phyloP scores from a whole-genome alignment of 306 rosid genomes.

The Styphnolobium japonicum region DNA sequence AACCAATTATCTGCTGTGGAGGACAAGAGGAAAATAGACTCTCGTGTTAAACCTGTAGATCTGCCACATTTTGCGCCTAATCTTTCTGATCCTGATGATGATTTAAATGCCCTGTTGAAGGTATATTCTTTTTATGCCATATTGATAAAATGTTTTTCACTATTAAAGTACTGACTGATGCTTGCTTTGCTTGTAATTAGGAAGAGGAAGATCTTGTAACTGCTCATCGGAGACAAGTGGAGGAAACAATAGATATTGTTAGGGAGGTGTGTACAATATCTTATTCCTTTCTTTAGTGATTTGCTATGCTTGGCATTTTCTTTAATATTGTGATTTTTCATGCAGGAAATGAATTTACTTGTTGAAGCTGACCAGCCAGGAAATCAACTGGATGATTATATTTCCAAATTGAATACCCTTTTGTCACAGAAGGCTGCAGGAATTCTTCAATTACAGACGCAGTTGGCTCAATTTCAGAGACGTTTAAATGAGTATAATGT shows the following conservation, averaged over 20 bases:
- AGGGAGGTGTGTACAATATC: conserved; percentile 56
- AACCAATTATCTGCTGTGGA: conserved; percentile 37
- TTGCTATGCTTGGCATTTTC: neutral
- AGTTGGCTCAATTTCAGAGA: conserved; percentile 76
- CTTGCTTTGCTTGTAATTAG: conserved; percentile 37
- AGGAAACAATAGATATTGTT: conserved; percentile 86
- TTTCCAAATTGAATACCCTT: conserved; percentile 66
- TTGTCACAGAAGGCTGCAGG: conserved; percentile 82
- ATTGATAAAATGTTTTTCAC: neutral
- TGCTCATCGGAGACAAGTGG: conserved; percentile 85
- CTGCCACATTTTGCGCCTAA: conserved; percentile 35
- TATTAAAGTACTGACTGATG: conserved; percentile 23
- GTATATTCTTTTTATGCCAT: conserved; percentile 35
- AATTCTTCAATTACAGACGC: conserved; percentile 77
- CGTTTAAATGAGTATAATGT: conserved; percentile 71
- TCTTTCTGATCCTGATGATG: conserved; percentile 51
- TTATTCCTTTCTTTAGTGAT: neutral
- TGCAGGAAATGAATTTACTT: conserved; percentile 90
- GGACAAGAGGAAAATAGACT: conserved; percentile 47
- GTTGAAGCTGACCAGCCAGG: conserved; percentile 86
- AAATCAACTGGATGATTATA: conserved; percentile 71
- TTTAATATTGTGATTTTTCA: conserved; percentile 15
- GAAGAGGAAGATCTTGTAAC: conserved; percentile 90
- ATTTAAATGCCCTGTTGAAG: conserved; percentile 71
- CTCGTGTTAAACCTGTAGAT: conserved; percentile 43